Evolutionary conservation across 306 rosid species (phyloP).

Genomic region (Herpetospermum pedunculosum): DNA sequence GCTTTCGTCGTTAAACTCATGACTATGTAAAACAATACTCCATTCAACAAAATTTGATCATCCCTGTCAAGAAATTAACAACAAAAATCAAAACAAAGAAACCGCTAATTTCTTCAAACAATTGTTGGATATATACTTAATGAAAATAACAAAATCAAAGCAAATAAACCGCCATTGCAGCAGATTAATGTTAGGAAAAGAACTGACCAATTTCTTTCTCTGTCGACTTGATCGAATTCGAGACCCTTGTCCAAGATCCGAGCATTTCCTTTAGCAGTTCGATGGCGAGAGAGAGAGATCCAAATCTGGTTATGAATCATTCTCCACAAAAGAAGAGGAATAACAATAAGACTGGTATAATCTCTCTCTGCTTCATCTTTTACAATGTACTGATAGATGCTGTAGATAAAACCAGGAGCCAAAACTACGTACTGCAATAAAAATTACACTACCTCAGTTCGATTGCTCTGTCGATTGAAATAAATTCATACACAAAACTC

Average conservation of each 20-base stretch:
- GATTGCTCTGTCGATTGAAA: not conserved
- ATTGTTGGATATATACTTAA: not conserved
- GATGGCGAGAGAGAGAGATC: slow-evolving; percentile 23
- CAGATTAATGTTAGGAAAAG: not conserved
- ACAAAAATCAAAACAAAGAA: not conserved
- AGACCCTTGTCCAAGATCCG: slow-evolving; percentile 22
- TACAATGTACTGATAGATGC: slow-evolving; percentile 10
- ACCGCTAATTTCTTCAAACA: not conserved
- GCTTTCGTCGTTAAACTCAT: not conserved
- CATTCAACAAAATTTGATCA: slow-evolving; percentile 29
- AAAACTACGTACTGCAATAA: slow-evolving; percentile 9
- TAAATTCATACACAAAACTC: not conserved
- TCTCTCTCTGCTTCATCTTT: slow-evolving; percentile 14
- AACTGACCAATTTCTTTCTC: slow-evolving; percentile 24
- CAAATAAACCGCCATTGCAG: too few species aligned
- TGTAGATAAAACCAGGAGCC: slow-evolving; percentile 20
- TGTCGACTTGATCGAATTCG: slow-evolving; percentile 27
- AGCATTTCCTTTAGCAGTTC: slow-evolving; percentile 13
- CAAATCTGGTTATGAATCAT: slow-evolving; percentile 26
- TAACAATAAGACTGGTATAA: not conserved
- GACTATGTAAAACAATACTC: slow-evolving; percentile 1
- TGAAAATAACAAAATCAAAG: too few species aligned
- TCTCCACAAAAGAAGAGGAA: slow-evolving; percentile 18
- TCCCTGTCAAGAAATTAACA: slow-evolving; percentile 20
- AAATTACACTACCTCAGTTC: not conserved